Evolutionary conservation across 2,329 filamentous ascomycete species (phyloP).

Genomic region (Aureobasidium sp.): DNA sequence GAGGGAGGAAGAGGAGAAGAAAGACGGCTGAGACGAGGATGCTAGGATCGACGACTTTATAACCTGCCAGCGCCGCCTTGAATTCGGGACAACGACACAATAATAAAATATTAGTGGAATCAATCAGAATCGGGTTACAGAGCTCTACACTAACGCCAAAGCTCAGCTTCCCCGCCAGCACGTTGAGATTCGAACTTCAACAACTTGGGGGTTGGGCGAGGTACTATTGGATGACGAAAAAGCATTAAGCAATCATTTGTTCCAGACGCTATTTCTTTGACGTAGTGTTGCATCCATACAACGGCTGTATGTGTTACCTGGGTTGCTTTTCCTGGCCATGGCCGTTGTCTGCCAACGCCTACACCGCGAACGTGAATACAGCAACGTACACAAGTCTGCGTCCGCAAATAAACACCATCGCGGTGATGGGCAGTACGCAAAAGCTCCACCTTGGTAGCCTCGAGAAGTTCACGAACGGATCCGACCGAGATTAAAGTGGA

Average conservation of each 20-base stretch:
- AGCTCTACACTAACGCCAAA: slow-evolving; percentile 10
- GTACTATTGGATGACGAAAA: slow-evolving; percentile 12
- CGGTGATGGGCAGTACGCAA: neutral
- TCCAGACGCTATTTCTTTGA: slow-evolving; percentile 9
- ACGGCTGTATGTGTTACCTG: slow-evolving; percentile 7
- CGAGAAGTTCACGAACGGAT: slow-evolving; percentile 13
- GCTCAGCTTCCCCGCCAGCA: slow-evolving; percentile 3
- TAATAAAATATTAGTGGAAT: slow-evolving; percentile 12
- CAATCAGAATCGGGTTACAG: slow-evolving; percentile 14
- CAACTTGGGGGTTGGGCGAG: slow-evolving; percentile 4
- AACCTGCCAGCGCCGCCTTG: slow-evolving; percentile 11
- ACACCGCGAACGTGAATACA: neutral
- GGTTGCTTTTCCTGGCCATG: neutral
- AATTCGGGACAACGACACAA: slow-evolving; percentile 13
- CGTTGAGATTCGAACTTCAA: slow-evolving; percentile 13
- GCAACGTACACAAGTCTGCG: neutral
- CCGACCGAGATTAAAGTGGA: slow-evolving; percentile 15
- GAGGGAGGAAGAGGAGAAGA: slow-evolving; percentile 1
- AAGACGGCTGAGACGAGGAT: slow-evolving; percentile 5
- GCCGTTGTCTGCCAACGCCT: neutral
- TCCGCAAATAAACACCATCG: slow-evolving; percentile 12
- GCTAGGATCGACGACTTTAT: slow-evolving; percentile 12
- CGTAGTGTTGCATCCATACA: slow-evolving; percentile 6
- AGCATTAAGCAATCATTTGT: slow-evolving; percentile 6
- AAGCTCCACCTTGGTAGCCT: slow-evolving; percentile 11